These are phyloP conservation scores for Aschersonia sp. DNA, from an alignment of 2,329 filamentous ascomycete genomes.

Conservation along the genomic window DNA sequence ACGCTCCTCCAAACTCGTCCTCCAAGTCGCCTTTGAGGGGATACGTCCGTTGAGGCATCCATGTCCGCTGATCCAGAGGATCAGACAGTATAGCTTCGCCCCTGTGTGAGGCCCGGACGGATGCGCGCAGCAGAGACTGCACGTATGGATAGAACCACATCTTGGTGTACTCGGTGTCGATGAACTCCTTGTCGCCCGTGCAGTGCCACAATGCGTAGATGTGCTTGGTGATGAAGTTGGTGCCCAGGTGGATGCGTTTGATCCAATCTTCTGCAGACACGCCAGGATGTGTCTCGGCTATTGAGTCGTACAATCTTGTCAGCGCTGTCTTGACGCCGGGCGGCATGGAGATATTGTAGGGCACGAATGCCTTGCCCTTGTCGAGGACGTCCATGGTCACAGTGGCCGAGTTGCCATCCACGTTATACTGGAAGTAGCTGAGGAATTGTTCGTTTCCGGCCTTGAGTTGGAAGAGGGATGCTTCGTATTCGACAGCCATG, in stretches of 20 bases:
- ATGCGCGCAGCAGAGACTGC: conserved; percentile 14
- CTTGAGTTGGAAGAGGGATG: conserved; percentile 23
- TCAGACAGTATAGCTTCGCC: conserved; percentile 11
- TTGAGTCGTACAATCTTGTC: conserved; percentile 15
- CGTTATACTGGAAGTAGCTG: conserved; percentile 17
- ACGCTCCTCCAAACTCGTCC: conserved; percentile 11
- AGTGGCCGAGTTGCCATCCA: conserved; percentile 9
- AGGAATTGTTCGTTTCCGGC: conserved; percentile 20
- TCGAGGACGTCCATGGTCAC: conserved; percentile 12
- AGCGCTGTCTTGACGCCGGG: conserved; percentile 14
- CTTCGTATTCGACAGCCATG: conserved; percentile 25
- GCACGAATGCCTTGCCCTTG: conserved; percentile 12
- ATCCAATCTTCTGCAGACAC: conserved; percentile 16
- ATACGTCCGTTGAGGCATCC: conserved; percentile 10
- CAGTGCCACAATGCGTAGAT: conserved; percentile 23
- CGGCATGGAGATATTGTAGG: conserved; percentile 18
- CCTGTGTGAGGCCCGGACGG: conserved; percentile 11
- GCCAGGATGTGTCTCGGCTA: conserved; percentile 12
- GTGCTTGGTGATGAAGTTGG: conserved; percentile 21
- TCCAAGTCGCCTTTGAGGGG: conserved; percentile 2
- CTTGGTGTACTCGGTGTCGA: conserved; percentile 16
- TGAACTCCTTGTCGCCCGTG: conserved; percentile 20
- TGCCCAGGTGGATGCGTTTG: conserved; percentile 15
- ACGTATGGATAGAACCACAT: conserved; percentile 24
- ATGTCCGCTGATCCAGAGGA: conserved; percentile 16